These are phyloP conservation scores for Durotheca rogersii DNA, from an alignment of 495 filamentous ascomycete genomes.

Conservation along the genomic window DNA sequence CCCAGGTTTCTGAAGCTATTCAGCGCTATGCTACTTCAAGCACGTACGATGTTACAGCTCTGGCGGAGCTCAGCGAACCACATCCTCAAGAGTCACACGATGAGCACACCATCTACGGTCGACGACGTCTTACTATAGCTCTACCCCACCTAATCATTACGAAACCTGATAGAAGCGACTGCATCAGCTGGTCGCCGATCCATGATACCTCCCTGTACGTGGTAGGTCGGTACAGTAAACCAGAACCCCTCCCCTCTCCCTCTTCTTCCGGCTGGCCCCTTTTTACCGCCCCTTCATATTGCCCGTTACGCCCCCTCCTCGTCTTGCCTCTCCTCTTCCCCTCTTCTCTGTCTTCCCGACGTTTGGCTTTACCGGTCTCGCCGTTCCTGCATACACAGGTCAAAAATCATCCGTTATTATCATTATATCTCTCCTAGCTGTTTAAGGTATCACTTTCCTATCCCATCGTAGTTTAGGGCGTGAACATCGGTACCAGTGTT, in stretches of 20 bases:
- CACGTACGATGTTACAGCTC: slow-evolving; percentile 29
- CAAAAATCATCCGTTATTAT: slow-evolving; percentile 9
- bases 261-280: slow-evolving; percentile 29
- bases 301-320: slow-evolving; percentile 27
- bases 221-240: slow-evolving; percentile 8
- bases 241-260: slow-evolving; percentile 14
- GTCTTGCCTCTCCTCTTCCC: slow-evolving; percentile 15
- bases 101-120: slow-evolving; percentile 31
- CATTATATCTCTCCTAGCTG: slow-evolving; percentile 24
- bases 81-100: slow-evolving; percentile 27
- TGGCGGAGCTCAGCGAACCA: slow-evolving; percentile 32
- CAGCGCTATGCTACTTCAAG: slow-evolving; percentile 19
- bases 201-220: slow-evolving; percentile 12
- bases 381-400: slow-evolving; percentile 17
- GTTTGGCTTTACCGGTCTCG: slow-evolving; percentile 28
- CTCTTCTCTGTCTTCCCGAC: slow-evolving; percentile 33
- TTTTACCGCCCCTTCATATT: slow-evolving; percentile 29
- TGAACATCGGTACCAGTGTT: not conserved
- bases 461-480: not conserved
- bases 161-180: slow-evolving; percentile 16
- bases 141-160: slow-evolving; percentile 30
- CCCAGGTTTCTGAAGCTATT: slow-evolving; percentile 31
- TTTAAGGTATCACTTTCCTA: slow-evolving; percentile 20
- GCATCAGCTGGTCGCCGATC: slow-evolving; percentile 32
- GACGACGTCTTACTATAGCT: slow-evolving; percentile 25